phyloP scores from a whole-genome alignment of 192 early-diverging fungal species.

The Coemansia brasiliensis region DNA sequence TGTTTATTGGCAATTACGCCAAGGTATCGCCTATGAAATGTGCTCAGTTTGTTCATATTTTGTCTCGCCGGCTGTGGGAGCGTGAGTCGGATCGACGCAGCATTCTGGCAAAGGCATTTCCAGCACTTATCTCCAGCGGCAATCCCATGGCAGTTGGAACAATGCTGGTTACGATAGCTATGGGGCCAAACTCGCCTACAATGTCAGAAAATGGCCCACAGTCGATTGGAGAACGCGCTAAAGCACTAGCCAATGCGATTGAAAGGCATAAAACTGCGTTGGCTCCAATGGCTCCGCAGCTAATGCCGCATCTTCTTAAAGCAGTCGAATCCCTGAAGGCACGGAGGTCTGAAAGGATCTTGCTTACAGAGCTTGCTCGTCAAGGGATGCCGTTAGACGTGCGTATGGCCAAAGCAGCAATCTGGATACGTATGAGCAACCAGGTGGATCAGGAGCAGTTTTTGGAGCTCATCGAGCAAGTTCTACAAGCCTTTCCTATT shows the following conservation, averaged over 20 bases:
- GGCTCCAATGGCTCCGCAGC: neutral
- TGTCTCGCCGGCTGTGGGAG: conserved; percentile 26
- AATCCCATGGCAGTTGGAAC: conserved; percentile 22
- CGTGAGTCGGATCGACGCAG: conserved; percentile 13
- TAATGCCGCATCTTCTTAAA: conserved; percentile 27
- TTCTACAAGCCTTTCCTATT: conserved; percentile 11
- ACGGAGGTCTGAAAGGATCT: conserved; percentile 10
- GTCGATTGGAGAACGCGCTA: conserved; percentile 13
- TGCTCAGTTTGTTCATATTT: conserved; percentile 19
- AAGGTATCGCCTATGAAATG: conserved; percentile 9
- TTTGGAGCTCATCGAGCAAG: conserved; percentile 20
- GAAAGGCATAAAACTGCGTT: neutral
- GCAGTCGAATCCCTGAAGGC: conserved; percentile 18
- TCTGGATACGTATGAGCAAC: conserved; percentile 15
- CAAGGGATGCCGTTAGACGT: conserved; percentile 20
- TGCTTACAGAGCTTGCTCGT: conserved; percentile 43
- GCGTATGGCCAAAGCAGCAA: conserved; percentile 13
- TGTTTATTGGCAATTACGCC: conserved; percentile 12
- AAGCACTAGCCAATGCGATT: conserved; percentile 9
- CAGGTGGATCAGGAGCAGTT: conserved; percentile 10
- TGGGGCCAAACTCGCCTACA: conserved; percentile 21
- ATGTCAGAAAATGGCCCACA: conserved; percentile 23
- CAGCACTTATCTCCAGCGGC: conserved; percentile 1
- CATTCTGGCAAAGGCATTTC: conserved; percentile 18
- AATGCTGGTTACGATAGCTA: conserved; percentile 17